Conservation (phyloP, 148 eudicot species). For the Fagopyrum tataricum region DNA sequence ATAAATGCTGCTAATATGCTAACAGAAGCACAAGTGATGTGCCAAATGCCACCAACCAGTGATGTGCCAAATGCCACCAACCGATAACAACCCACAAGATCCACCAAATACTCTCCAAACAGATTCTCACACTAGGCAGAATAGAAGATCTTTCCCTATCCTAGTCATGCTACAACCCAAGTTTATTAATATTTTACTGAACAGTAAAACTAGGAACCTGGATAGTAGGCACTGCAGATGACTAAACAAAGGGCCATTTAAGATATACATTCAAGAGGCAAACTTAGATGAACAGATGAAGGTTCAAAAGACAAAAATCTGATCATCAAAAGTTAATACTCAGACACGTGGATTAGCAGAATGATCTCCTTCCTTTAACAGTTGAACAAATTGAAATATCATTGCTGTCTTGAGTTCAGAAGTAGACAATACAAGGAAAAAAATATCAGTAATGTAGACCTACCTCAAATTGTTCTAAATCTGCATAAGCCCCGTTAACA, state of each 20-base stretch:
- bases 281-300: background rate
- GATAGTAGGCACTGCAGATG: background rate
- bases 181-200: background rate
- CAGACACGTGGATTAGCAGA: background rate
- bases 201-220: background rate
- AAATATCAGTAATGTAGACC: slow-evolving; percentile 14
- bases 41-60: background rate
- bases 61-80: background rate
- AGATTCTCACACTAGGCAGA: background rate
- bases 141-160: background rate
- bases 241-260: background rate
- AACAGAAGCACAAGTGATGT: background rate
- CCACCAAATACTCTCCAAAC: background rate
- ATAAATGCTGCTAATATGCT: background rate
- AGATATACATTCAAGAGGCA: background rate
- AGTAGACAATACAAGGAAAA: background rate
- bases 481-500: slow-evolving; percentile 34
- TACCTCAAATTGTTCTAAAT: slow-evolving; percentile 80
- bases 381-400: background rate
- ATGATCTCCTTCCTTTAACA: background rate
- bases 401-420: background rate
- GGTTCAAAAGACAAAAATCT: background rate
- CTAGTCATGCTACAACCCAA: background rate
- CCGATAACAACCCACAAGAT: background rate
- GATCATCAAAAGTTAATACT: background rate